phyloP scores from a whole-genome alignment of 1,284 basidiomycete species.

The Ceraceosorus guamensis region DNA sequence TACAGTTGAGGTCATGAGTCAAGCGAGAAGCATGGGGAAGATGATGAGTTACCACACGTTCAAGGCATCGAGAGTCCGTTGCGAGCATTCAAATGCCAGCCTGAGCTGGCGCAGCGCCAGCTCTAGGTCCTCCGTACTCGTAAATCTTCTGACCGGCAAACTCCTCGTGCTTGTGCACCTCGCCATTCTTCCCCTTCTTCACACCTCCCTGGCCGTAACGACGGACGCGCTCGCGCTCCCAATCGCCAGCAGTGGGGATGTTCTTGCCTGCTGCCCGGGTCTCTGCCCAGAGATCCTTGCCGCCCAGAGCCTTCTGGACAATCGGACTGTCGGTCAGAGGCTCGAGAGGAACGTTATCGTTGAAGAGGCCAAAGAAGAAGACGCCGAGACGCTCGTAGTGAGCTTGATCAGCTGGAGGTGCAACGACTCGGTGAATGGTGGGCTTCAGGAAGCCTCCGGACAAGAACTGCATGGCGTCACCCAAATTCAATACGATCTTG shows the following conservation, averaged over 20 bases:
- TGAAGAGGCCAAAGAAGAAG: slow-evolving; percentile 51
- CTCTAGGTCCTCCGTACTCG: slow-evolving; percentile 29
- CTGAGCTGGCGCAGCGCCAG: not conserved
- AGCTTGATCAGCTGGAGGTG: slow-evolving; percentile 50
- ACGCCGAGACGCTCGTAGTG: slow-evolving; percentile 49
- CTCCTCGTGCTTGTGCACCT: slow-evolving; percentile 32
- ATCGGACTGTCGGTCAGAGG: slow-evolving; percentile 45
- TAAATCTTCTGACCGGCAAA: slow-evolving; percentile 36
- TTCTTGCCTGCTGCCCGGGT: slow-evolving; percentile 17
- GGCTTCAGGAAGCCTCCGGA: slow-evolving; percentile 45
- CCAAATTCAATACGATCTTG: slow-evolving; percentile 39
- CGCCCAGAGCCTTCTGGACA: slow-evolving; percentile 25
- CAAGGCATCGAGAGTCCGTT: no score
- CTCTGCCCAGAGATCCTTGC: slow-evolving; percentile 31
- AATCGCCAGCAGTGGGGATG: slow-evolving; percentile 40
- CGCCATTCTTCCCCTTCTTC: slow-evolving; percentile 40
- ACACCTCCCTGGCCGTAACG: slow-evolving; percentile 41
- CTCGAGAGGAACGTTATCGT: slow-evolving; percentile 45
- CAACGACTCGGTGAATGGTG: slow-evolving; percentile 51
- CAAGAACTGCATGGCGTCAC: slow-evolving; percentile 45
- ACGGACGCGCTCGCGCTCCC: slow-evolving; percentile 41
- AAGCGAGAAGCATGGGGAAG: no score
- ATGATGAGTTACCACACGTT: no score
- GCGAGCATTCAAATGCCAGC: no score
- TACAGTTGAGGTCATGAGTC: no score